Conservation (phyloP, 2,329 filamentous ascomycete species). For the Neonectria hederae region DNA sequence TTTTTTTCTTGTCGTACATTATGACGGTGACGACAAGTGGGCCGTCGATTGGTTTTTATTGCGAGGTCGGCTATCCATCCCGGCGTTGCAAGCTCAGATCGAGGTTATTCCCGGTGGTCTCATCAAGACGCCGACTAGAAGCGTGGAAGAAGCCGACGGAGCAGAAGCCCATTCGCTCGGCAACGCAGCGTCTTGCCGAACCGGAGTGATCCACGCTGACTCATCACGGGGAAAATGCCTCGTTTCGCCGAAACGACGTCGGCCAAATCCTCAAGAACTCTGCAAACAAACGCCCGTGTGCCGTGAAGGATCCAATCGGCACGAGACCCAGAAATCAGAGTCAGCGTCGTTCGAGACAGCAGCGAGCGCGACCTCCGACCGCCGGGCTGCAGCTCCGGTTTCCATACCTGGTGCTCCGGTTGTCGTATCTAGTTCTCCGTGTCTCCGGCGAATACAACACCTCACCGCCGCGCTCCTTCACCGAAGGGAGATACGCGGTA, state of each 20-base stretch:
- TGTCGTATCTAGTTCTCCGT: constrained; percentile 1
- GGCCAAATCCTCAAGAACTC: constrained; percentile 29
- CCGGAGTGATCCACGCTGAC: constrained; percentile 21
- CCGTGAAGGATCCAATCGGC: constrained; percentile 24
- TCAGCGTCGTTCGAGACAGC: background rate
- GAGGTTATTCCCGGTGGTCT: constrained; percentile 23
- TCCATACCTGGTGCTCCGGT: background rate
- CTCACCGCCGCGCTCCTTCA: constrained; percentile 12
- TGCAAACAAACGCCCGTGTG: constrained; percentile 2
- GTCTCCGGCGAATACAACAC: constrained; percentile 6
- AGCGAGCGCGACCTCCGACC: background rate
- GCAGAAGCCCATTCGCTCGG: constrained; percentile 12
- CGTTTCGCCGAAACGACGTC: constrained; percentile 9
- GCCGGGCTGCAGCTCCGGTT: background rate
- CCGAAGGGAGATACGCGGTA: background rate
- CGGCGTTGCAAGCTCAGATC: constrained; percentile 3
- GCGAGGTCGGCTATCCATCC: constrained; percentile 18
- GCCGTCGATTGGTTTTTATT: background rate
- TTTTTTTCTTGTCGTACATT: constrained; percentile 3
- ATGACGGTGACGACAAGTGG: constrained; percentile 13
- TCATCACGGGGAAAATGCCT: constrained; percentile 30
- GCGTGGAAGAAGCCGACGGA: constrained; percentile 20
- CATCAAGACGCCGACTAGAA: constrained; percentile 21
- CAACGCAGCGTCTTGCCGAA: background rate
- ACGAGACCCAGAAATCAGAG: constrained; percentile 12